phyloP scores from a whole-genome alignment of 306 rosid genomes.

The Rubus parviflorus region DNA sequence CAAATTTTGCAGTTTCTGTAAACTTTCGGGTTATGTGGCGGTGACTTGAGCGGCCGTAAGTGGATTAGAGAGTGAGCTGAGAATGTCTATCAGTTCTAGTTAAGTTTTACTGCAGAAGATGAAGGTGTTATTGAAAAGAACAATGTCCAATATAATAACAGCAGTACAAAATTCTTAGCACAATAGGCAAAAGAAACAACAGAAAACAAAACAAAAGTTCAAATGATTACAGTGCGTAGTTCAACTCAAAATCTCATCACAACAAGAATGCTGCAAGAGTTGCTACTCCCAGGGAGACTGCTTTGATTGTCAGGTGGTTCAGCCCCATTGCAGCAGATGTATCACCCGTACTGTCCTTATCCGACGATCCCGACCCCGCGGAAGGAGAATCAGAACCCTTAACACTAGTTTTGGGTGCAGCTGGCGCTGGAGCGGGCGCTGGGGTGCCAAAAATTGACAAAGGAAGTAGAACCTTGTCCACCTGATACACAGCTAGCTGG shows the following conservation, averaged over 20 bases:
- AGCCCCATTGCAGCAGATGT: constrained; percentile 35
- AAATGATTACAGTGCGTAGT: neutral
- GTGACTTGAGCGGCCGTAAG: too few species aligned
- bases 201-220: neutral
- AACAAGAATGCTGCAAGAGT: constrained; percentile 7
- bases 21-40: neutral
- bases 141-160: neutral
- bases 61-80: neutral
- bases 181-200: neutral
- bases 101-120: neutral
- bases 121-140: constrained; percentile 1
- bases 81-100: neutral
- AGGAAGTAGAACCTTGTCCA: constrained; percentile 84
- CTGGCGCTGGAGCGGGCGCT: constrained; percentile 65
- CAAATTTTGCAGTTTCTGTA: neutral
- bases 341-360: constrained; percentile 19
- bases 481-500: constrained; percentile 79
- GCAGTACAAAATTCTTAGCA: constrained; percentile 17
- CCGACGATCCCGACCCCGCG: constrained; percentile 28
- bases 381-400: constrained; percentile 58
- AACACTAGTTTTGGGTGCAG: constrained; percentile 52
- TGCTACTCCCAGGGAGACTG: constrained; percentile 15
- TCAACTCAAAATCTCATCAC: constrained; percentile 16
- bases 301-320: neutral
- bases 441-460: constrained; percentile 63